Evolutionary conservation across 352 stramenopile species (phyloP), one percentile per base, ranked within the genome.

Genomic region (Phytopythium helicoides): DNA sequence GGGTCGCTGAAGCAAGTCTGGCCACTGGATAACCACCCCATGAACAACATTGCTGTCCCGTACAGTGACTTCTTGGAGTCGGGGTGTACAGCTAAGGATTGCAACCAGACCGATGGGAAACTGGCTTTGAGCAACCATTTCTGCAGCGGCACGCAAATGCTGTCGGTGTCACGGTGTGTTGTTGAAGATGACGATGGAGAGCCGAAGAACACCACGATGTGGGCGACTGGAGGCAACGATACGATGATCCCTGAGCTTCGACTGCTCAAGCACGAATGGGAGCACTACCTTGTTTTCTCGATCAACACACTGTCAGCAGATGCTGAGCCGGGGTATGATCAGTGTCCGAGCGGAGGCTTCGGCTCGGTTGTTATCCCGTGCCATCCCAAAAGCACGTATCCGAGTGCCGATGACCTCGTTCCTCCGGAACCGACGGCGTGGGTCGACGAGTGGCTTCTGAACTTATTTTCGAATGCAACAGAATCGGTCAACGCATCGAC

Each of bases 351-450:
- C 8, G 53, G 52, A 11, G 46, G 42, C 15, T 61, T 47, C 47
- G 42, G 44, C 10, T 73, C 71, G 6, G n/a, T 73, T n/a, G 45
- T 64, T 6, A 56, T 78, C 4, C 71, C 71, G 0, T 81, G 71
- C 14, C 72, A 73, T 47, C 49, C 56, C 1, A 62, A 50, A 6
- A 25, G 54, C 16, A 23, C 3, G 3, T 37, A 25, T 15, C 22
- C 6, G 25, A 3, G 19, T 37, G 25, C 15, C 22, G 25, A 26
- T 16, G 42, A 25, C 18, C n/a, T n/a, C n/a, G n/a, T n/a, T 22
- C 42, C 42, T 22, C 42, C 33, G 15, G 14, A n/a, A n/a, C n/a
- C 40, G 6, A 47, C 40, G 2, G 7, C 40, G 0, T 49, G 42
- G 42, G 42, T 49, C 12, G 35, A 25, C 25, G 23, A 49, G 25